These are phyloP conservation scores for Populus tremula DNA, from an alignment of 345 rosid species.

Conservation along the genomic window DNA sequence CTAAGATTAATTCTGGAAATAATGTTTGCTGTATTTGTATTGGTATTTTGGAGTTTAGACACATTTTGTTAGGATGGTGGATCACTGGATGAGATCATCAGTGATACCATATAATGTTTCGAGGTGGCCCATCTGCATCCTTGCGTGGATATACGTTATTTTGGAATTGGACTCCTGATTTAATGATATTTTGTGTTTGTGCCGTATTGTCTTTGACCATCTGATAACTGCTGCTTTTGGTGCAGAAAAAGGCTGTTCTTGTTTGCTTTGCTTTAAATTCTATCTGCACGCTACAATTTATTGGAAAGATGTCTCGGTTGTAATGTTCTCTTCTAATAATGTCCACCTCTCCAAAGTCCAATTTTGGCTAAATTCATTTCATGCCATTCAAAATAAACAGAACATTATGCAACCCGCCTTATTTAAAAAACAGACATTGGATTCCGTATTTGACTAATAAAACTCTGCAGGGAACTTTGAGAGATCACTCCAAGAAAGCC, in stretches of 20 bases:
- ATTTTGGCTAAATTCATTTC: neutral
- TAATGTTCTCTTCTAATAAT: neutral
- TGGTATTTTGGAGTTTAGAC: neutral
- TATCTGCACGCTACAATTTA: neutral
- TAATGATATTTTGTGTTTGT: neutral
- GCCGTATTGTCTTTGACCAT: neutral
- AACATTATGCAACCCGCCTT: neutral
- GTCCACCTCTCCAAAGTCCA: neutral
- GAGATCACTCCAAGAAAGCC: constrained; percentile 59
- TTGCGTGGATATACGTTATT: neutral
- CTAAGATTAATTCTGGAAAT: neutral
- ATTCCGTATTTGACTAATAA: constrained; percentile 4
- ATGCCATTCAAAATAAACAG: neutral
- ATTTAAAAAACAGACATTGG: neutral
- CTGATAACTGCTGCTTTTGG: neutral
- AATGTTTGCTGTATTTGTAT: neutral
- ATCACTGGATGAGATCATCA: neutral
- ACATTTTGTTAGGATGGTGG: neutral
- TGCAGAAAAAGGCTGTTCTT: neutral
- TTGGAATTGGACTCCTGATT: neutral
- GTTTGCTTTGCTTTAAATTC: neutral
- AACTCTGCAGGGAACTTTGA: constrained; percentile 54
- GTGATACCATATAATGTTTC: neutral
- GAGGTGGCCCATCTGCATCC: neutral
- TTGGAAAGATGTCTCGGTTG: neutral